Percentiles rank a stretch among this genome's conserved stretches.
These are phyloP conservation scores for Lentinula detonsa DNA, from an alignment of 768 basidiomycete genomes.

Conservation along the genomic window DNA sequence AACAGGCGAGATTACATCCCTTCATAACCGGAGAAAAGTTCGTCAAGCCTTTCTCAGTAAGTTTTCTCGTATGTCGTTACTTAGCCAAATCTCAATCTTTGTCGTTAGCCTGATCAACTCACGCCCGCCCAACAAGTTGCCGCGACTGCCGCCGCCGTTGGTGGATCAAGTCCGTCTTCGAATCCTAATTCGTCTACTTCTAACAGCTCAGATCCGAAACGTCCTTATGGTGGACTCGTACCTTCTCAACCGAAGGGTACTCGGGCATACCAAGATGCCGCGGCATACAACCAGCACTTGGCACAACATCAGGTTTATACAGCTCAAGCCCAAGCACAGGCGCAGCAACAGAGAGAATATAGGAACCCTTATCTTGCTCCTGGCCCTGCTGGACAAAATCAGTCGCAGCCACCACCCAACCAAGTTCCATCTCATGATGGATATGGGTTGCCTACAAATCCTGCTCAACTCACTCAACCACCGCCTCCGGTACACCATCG, in stretches of 20 bases:
- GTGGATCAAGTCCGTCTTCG: conserved; percentile 5
- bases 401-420: conserved; percentile 18
- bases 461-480: conserved; percentile 26
- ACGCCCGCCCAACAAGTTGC: conserved; percentile 17
- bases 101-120: conserved; percentile 46
- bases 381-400: conserved; percentile 28
- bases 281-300: conserved; percentile 90
- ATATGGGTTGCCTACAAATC: conserved; percentile 23
- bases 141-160: neutral
- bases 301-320: conserved; percentile 92
- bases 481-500: conserved; percentile 30
- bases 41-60: conserved; percentile 76
- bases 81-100: neutral
- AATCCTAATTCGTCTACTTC: conserved; percentile 21
- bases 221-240: conserved; percentile 90
- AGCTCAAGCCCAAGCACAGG: conserved; percentile 77
- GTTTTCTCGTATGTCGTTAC: conserved; percentile 17
- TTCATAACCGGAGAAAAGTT: conserved; percentile 99
- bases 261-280: conserved; percentile 86
- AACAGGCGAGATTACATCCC: conserved; percentile 92
- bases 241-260: conserved; percentile 84
- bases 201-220: conserved; percentile 57
- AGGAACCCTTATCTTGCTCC: conserved; percentile 79
- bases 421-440: conserved; percentile 18
- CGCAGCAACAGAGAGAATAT: conserved; percentile 49